Conservation (phyloP, 2,329 filamentous ascomycete species). For the Purpureocillium takamizusanense region DNA sequence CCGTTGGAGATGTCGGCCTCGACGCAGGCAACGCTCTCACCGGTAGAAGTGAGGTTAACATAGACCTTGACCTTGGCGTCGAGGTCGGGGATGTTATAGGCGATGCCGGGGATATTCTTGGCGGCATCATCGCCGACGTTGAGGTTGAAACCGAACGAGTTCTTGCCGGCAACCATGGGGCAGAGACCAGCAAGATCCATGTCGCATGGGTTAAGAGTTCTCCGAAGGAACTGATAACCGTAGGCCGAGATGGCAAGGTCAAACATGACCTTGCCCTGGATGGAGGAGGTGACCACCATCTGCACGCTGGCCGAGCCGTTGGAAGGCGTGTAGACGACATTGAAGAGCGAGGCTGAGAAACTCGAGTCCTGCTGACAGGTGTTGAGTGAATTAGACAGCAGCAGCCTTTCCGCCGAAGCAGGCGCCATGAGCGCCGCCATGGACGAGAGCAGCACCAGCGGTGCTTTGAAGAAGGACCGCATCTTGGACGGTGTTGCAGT, state of each 20-base stretch:
- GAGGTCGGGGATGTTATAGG: slow-evolving; percentile 83
- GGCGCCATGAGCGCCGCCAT: slow-evolving; percentile 34
- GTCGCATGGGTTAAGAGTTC: slow-evolving; percentile 67
- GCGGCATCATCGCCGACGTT: slow-evolving; percentile 48
- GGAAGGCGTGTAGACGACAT: slow-evolving; percentile 68
- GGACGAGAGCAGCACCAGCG: slow-evolving; percentile 35
- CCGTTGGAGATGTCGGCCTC: slow-evolving; percentile 84
- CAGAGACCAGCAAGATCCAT: slow-evolving; percentile 66
- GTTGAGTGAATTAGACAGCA: slow-evolving; percentile 76
- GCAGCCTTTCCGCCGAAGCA: slow-evolving; percentile 53
- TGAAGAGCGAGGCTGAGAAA: slow-evolving; percentile 83
- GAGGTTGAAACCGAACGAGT: slow-evolving; percentile 65
- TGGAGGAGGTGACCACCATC: slow-evolving; percentile 71
- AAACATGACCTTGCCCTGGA: slow-evolving; percentile 74
- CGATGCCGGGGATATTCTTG: slow-evolving; percentile 66
- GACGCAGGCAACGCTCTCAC: slow-evolving; percentile 68
- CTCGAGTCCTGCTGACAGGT: slow-evolving; percentile 76
- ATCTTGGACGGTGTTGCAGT: slow-evolving; percentile 23
- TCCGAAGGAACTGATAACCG: slow-evolving; percentile 62
- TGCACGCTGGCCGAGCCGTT: slow-evolving; percentile 67
- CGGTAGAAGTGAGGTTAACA: slow-evolving; percentile 60
- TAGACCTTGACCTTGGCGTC: slow-evolving; percentile 77
- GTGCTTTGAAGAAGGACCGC: slow-evolving; percentile 36
- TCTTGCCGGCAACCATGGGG: slow-evolving; percentile 79
- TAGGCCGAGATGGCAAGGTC: slow-evolving; percentile 73